Evolutionary conservation across 2,329 filamentous ascomycete genomes (phyloP), one percentile per base, ranked within the genome.

Genomic region (Rhinocladiella similis): DNA sequence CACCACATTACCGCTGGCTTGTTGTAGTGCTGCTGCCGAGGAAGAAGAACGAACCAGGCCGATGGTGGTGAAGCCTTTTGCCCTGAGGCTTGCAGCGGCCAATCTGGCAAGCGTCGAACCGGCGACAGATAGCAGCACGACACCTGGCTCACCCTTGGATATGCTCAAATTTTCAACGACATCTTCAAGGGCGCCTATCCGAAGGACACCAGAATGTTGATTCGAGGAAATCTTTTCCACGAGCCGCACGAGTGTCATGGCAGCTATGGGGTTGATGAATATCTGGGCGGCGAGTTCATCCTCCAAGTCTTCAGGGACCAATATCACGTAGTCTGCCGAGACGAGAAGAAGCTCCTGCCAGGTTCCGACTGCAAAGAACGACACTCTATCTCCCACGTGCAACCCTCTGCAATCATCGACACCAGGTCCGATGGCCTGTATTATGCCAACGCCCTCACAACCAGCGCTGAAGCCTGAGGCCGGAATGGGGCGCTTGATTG

Each of bases 11-110:
- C 50, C 50, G n/a, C 39, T 53, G 10, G 38, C 20, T 12, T 7
- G 12, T 13, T 20, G 14, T 14, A 53, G 39, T 16, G 12, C 38
- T 14, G 14, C 6, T 2, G 50, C 50, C 14, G 39, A 2, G 12
- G 50, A 12, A 7, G 9, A n/a, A n/a, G 50, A 53, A 14, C 50
- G 50, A 53, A 53, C 50, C 38, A 46, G 6, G 25, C 50, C 50
- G 33, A 53, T 53, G 5, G 39, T 39, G 35, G 39, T 53, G 20
- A 33, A 53, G 3, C 50, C 50, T 25, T 53, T 53, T n/a, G 9
- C 50, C 27, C 46, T 53, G 6, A 53, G 50, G 6, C 19, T 14
- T 10, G 9, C 39, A 3, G 50, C 50, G 38, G 19, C 19, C 41
- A 53, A 20, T 20, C 19, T 53, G 9, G 50, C 50, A 3, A 18